These are phyloP conservation scores for Auricularia sp. DNA, from an alignment of 768 basidiomycete genomes.

Conservation along the genomic window DNA sequence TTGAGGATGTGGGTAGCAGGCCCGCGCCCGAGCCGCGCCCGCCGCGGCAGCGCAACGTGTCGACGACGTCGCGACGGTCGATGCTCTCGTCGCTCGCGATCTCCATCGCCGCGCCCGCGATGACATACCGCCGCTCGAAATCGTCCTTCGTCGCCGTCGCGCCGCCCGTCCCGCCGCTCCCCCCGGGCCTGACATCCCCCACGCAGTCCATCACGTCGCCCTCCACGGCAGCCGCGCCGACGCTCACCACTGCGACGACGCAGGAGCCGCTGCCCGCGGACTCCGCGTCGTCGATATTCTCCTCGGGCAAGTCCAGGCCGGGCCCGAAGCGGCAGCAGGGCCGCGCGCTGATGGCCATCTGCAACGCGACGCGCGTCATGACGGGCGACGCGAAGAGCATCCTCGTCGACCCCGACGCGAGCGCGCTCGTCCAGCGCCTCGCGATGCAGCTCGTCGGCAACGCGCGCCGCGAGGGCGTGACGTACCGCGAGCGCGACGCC, in stretches of 20 bases:
- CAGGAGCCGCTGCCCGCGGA: slow-evolving; percentile 1
- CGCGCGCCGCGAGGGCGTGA: slow-evolving; percentile 54
- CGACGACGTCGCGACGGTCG: neutral
- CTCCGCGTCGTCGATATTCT: slow-evolving; percentile 1
- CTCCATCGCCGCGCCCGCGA: neutral
- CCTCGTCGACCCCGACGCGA: slow-evolving; percentile 56
- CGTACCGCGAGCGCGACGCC: slow-evolving; percentile 26
- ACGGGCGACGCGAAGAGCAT: slow-evolving; percentile 67
- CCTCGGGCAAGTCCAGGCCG: slow-evolving; percentile 1
- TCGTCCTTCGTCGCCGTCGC: slow-evolving; percentile 22
- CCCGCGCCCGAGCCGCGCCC: neutral
- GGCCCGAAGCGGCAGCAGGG: slow-evolving; percentile 35
- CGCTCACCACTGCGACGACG: slow-evolving; percentile 6
- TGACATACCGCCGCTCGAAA: neutral
- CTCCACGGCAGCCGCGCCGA: slow-evolving; percentile 9
- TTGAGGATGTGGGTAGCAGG: too few relatives aligned
- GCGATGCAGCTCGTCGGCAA: slow-evolving; percentile 60
- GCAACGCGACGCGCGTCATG: slow-evolving; percentile 82
- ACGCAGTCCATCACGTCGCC: slow-evolving; percentile 5
- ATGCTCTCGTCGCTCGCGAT: slow-evolving; percentile 3
- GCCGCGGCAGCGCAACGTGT: neutral
- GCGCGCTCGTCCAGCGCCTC: slow-evolving; percentile 47
- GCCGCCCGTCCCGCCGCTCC: slow-evolving; percentile 24
- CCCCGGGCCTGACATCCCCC: neutral
- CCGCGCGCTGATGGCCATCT: slow-evolving; percentile 61